Evolutionary conservation across 2,329 filamentous ascomycete species (phyloP).

Genomic region (Trichoderma sp.): DNA sequence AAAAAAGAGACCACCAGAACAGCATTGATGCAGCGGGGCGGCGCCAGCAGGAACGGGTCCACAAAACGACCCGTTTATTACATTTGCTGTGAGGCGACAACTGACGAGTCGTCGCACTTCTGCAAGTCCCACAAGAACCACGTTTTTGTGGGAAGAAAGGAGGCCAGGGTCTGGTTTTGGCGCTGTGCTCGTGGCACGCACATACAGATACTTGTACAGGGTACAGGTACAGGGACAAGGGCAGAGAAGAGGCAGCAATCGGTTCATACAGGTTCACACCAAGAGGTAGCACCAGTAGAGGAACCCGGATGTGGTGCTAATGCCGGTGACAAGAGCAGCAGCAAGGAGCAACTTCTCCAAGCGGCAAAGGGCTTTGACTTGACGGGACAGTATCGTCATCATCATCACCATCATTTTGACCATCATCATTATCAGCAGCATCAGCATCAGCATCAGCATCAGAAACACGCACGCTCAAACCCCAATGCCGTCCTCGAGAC

Average conservation of each 20-base stretch:
- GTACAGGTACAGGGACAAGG: neutral
- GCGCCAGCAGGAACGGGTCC: neutral
- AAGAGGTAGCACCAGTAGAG: neutral
- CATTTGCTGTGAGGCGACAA: slow-evolving; percentile 4
- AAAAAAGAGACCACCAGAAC: neutral
- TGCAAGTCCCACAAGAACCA: neutral
- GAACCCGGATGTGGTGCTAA: neutral
- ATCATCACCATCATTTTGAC: neutral
- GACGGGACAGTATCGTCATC: neutral
- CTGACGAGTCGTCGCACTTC: slow-evolving; percentile 1
- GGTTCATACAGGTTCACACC: neutral
- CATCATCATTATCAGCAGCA: neutral
- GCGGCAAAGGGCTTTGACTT: neutral
- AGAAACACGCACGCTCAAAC: neutral
- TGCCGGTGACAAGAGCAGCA: neutral
- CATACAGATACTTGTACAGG: neutral
- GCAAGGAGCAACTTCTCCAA: neutral
- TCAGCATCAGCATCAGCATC: neutral
- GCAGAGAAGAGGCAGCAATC: neutral
- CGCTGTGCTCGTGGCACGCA: neutral
- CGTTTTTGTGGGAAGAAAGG: neutral
- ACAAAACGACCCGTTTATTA: slow-evolving; percentile 9
- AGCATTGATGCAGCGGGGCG: neutral
- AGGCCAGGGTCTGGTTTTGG: neutral
- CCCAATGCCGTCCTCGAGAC: neutral